These are phyloP conservation scores for Neocucurbitaria cava DNA, from an alignment of 2,329 filamentous ascomycete species.

Conservation along the genomic window DNA sequence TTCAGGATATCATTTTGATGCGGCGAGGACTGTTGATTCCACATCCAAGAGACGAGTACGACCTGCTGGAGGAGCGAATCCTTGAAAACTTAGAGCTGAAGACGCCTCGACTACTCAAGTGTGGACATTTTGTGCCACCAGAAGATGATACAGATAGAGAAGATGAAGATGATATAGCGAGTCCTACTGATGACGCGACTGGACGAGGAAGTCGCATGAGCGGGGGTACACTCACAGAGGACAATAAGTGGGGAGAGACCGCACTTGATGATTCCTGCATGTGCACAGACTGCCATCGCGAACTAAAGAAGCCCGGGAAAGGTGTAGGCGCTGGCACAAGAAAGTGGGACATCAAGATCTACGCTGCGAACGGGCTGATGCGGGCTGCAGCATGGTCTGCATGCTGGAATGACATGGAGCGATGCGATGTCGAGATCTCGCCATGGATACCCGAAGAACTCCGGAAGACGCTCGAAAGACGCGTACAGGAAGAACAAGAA, in stretches of 20 bases:
- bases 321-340: constrained; percentile 53
- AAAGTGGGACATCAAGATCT: constrained; percentile 83
- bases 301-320: constrained; percentile 44
- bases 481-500: constrained; percentile 52
- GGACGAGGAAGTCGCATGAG: constrained; percentile 46
- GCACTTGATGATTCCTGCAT: constrained; percentile 44
- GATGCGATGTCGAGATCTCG: constrained; percentile 92
- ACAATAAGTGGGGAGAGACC: constrained; percentile 31
- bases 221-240: constrained; percentile 42
- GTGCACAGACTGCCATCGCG: constrained; percentile 58
- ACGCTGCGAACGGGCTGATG: constrained; percentile 95
- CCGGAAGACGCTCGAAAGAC: constrained; percentile 65
- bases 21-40: constrained; percentile 77
- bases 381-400: constrained; percentile 88
- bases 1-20: constrained; percentile 72
- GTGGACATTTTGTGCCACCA: constrained; percentile 72
- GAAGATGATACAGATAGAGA: constrained; percentile 50
- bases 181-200: constrained; percentile 37
- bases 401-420: constrained; percentile 97
- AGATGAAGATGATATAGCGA: constrained; percentile 42
- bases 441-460: constrained; percentile 70
- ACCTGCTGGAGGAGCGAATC: constrained; percentile 78
- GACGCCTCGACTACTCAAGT: constrained; percentile 73
- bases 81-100: constrained; percentile 77
- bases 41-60: constrained; percentile 81